A percentile compares a stretch with the other conserved stretches of the same genome.
These are phyloP conservation scores for Cystobasidium pallidum DNA, from an alignment of 1,284 basidiomycete genomes.

Conservation along the genomic window DNA sequence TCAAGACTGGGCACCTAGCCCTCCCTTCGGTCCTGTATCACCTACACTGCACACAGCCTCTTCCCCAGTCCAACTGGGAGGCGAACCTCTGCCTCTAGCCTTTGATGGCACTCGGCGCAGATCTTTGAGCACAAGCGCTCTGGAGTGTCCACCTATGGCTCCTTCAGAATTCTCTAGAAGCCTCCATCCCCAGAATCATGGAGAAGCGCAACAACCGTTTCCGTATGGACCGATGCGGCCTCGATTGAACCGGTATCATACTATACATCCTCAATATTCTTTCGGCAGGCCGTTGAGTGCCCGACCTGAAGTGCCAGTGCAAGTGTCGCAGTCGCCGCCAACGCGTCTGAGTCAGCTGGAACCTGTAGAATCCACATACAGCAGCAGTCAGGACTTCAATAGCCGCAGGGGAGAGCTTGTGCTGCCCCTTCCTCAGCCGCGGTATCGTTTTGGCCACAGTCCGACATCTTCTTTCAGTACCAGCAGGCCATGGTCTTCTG, in stretches of 20 bases:
- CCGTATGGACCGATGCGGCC: slow-evolving; percentile 19
- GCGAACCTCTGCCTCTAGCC: slow-evolving; percentile 5
- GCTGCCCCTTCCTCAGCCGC: slow-evolving; percentile 14
- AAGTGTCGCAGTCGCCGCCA: not conserved
- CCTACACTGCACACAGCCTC: not conserved
- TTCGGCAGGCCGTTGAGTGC: not conserved
- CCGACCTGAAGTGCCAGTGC: slow-evolving; percentile 2
- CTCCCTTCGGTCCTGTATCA: not conserved
- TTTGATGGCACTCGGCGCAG: slow-evolving; percentile 14
- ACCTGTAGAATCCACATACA: not conserved
- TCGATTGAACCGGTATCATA: slow-evolving; percentile 9
- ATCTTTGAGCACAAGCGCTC: slow-evolving; percentile 26
- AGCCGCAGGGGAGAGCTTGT: not conserved
- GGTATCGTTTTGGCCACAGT: slow-evolving; percentile 1
- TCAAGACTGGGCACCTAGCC: not conserved
- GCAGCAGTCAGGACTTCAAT: not conserved
- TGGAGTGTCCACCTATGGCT: not conserved
- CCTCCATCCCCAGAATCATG: not conserved
- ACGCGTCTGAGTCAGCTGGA: not conserved
- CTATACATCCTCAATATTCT: slow-evolving; percentile 7
- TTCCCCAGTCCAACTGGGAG: not conserved
- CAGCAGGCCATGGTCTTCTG: not conserved
- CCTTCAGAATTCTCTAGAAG: not conserved
- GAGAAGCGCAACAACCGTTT: not conserved
- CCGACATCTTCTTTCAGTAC: not conserved